Evolutionary conservation across 441 rosid genomes (phyloP).

Genomic region (Populus hybrid): DNA sequence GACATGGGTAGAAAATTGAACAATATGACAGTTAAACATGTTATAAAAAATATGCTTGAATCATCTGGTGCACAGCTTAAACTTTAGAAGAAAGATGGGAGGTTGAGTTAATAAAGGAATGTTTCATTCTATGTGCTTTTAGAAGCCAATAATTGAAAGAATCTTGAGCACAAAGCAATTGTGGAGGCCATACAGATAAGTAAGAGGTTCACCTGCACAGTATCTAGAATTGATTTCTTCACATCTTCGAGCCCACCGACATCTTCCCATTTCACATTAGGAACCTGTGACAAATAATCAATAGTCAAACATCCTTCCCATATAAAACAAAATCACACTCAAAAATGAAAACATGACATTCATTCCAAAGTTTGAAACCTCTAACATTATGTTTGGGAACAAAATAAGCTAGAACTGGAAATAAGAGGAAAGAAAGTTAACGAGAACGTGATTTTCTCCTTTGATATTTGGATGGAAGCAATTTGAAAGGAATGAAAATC

Average conservation of each 20-base stretch:
- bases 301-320: constrained; percentile 1
- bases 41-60: neutral
- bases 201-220: constrained; percentile 65
- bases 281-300: constrained; percentile 53
- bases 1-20: neutral
- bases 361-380: constrained; percentile 1
- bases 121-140: neutral
- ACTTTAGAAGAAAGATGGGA: neutral
- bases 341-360: neutral
- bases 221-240: constrained; percentile 86
- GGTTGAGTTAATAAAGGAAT: neutral
- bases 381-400: neutral
- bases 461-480: neutral
- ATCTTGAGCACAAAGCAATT: neutral
- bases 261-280: constrained; percentile 97
- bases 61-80: neutral
- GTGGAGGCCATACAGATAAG: constrained; percentile 5
- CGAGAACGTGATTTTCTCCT: neutral
- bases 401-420: neutral
- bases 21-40: neutral
- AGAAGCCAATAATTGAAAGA: constrained; percentile 12
- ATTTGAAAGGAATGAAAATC: neutral
- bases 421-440: neutral
- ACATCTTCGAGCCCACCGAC: constrained; percentile 99
- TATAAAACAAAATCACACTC: neutral